Conservation (phyloP, 306 rosid genomes). For the Adenanthera pavonina region DNA sequence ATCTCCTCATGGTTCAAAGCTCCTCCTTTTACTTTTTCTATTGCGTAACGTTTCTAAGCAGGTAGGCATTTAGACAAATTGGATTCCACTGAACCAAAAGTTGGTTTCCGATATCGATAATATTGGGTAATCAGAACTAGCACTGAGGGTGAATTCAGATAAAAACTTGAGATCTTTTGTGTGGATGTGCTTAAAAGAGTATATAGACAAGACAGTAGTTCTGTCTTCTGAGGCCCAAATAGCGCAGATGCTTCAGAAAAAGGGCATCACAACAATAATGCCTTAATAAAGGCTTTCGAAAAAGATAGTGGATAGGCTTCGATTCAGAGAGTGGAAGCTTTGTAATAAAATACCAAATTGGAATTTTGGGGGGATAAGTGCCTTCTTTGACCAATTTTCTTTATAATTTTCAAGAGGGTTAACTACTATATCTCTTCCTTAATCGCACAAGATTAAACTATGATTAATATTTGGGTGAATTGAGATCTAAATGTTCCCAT, state of each 20-base stretch:
- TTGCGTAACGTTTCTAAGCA: constrained; percentile 37
- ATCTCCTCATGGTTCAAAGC: constrained; percentile 28
- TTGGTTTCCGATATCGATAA: constrained; percentile 24
- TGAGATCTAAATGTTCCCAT: not conserved
- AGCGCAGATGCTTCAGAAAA: constrained; percentile 31
- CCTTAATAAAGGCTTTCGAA: constrained; percentile 18
- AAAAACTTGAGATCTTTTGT: constrained; percentile 34
- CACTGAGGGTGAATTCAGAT: constrained; percentile 10
- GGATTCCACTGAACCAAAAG: constrained; percentile 15
- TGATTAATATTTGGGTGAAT: constrained; percentile 22
- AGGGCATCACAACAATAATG: constrained; percentile 31
- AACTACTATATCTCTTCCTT: constrained; percentile 37
- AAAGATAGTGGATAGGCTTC: constrained; percentile 21
- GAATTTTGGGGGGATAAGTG: constrained; percentile 32
- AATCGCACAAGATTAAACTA: constrained; percentile 22
- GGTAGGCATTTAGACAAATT: constrained; percentile 17
- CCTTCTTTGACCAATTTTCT: constrained; percentile 40
- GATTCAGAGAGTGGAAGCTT: constrained; percentile 9
- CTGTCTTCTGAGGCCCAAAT: constrained; percentile 31
- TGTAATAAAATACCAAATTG: constrained; percentile 26
- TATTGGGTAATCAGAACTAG: constrained; percentile 4
- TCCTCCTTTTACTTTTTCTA: constrained; percentile 30
- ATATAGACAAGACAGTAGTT: constrained; percentile 13
- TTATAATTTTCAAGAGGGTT: constrained; percentile 9
- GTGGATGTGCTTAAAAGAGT: constrained; percentile 44